phyloP scores from a whole-genome alignment of 352 stramenopile species.

The Globisporangium camurandrum region DNA sequence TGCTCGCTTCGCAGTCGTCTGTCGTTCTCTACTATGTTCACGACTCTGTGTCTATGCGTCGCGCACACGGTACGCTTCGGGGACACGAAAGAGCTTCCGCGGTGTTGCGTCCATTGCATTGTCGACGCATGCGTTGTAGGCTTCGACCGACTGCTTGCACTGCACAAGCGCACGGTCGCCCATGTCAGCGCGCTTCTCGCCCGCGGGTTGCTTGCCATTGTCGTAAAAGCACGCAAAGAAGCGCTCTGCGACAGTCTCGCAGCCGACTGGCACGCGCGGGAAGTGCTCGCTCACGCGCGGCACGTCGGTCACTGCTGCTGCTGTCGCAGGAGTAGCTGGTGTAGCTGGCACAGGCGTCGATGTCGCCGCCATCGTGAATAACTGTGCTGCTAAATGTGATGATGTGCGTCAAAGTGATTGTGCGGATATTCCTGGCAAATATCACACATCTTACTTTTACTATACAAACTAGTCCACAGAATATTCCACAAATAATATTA shows the following conservation, averaged over 20 bases:
- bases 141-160: conserved; percentile 45
- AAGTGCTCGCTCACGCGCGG: conserved; percentile 68
- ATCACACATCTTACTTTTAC: too few species aligned
- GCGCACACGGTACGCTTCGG: conserved; percentile 69
- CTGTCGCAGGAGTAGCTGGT: too few species aligned
- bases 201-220: conserved; percentile 64
- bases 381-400: too few species aligned
- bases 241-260: conserved; percentile 50
- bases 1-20: too few species aligned
- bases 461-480: too few species aligned
- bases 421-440: too few species aligned
- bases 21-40: too few species aligned
- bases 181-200: conserved; percentile 43
- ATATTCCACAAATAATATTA: too few species aligned
- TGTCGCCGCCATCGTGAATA: too few species aligned
- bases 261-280: conserved; percentile 61
- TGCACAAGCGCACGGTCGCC: conserved; percentile 53
- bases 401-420: too few species aligned
- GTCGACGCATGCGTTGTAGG: conserved; percentile 78
- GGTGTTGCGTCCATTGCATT: conserved; percentile 36
- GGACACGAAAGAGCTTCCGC: conserved; percentile 76
- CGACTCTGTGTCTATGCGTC: conserved; percentile 20
- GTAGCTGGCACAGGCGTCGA: too few species aligned
- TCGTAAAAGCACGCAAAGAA: conserved; percentile 84
- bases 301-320: conserved; percentile 12